phyloP scores from a whole-genome alignment of 495 filamentous ascomycete genomes.

The Hypoxylon cercidicola region DNA sequence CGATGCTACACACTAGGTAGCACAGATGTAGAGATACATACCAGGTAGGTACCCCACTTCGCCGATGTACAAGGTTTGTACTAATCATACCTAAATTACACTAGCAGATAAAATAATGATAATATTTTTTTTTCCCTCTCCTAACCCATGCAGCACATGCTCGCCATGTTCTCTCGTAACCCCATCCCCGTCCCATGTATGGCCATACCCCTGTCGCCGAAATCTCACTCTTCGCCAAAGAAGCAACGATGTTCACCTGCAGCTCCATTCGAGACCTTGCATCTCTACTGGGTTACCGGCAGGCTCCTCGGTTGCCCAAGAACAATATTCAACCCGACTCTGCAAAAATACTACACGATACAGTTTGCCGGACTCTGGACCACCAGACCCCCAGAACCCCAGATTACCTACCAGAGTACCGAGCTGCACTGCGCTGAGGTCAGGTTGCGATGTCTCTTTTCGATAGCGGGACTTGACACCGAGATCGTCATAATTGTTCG shows the following conservation, averaged over 20 bases:
- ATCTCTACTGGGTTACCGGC: conserved; percentile 33
- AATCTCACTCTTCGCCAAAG: conserved; percentile 39
- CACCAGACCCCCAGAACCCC: too few species aligned
- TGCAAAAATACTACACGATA: neutral
- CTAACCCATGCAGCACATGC: conserved; percentile 36
- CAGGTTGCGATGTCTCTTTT: conserved; percentile 6
- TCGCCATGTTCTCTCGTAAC: conserved; percentile 44
- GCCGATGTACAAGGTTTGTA: neutral
- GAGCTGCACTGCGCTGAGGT: too few species aligned
- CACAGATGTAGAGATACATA: neutral
- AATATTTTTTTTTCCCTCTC: conserved; percentile 17
- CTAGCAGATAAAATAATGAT: conserved; percentile 21
- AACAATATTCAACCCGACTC: conserved; percentile 27
- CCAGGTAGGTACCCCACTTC: conserved; percentile 1
- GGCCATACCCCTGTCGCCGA: conserved; percentile 24
- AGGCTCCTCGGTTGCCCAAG: conserved; percentile 21
- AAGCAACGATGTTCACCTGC: conserved; percentile 35
- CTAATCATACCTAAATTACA: too few species aligned
- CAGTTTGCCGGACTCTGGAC: too few species aligned
- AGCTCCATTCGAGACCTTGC: conserved; percentile 35
- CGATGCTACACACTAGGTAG: conserved; percentile 1
- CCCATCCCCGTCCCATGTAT: conserved; percentile 18
- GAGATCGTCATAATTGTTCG: conserved; percentile 36
- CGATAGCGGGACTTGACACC: conserved; percentile 33
- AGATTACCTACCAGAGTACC: too few species aligned